Base-by-base conservation (phyloP, 768 basidiomycete genomes). In the Sistotremastrum niveocremeum region DNA sequence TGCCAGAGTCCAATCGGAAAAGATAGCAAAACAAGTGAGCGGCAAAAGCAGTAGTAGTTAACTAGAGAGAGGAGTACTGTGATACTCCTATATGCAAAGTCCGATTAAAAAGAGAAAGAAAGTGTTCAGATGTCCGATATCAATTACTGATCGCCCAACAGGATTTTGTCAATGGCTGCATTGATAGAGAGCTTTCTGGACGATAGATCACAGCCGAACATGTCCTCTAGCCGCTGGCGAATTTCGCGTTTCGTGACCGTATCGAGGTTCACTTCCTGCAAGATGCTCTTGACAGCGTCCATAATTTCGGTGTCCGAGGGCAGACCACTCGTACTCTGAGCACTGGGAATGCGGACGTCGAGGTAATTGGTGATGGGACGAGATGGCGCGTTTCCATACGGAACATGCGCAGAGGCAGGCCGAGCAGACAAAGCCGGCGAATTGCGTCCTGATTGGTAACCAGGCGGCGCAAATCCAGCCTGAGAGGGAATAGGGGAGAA, bases 181-280 rank as follows among this genome's bases (percentile, higher is more conserved):
- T 90, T 91, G 62, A 91, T 86, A 30, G 70, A 68, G 30, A 68
- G 65, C 62, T 90, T 87, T 47, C 81, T 74, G 28, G 76, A 52
- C 8, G 76, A 74, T 48, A 97, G 63, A 59, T 85, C 84, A 66
- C 80, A 76, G 34, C 81, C 82, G 58, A 83, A 95, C 49, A 72
- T 73, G 49, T 78, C 77, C 63, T 97, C 93, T 34, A 99, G 68
- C 56, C 79, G 76, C 46, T 79, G 71, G 36, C 94, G 75, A 43
- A 99, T 81, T 54, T 82, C 85, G 54, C 93, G 79, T 68, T 98
- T 98, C 44, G 94, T 97, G 48, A 95, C 72, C 7, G 78, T 77
- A 57, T 90, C 88, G 43, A 99, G 69, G 63, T 98, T 89, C 1
- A 89, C 88, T 9, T 68, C 64, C 11, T 72, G 73, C 45, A 97